Evolutionary conservation across 306 rosid genomes (phyloP), one percentile per base, ranked within the genome.

Genomic region (Trifolium pratense): DNA sequence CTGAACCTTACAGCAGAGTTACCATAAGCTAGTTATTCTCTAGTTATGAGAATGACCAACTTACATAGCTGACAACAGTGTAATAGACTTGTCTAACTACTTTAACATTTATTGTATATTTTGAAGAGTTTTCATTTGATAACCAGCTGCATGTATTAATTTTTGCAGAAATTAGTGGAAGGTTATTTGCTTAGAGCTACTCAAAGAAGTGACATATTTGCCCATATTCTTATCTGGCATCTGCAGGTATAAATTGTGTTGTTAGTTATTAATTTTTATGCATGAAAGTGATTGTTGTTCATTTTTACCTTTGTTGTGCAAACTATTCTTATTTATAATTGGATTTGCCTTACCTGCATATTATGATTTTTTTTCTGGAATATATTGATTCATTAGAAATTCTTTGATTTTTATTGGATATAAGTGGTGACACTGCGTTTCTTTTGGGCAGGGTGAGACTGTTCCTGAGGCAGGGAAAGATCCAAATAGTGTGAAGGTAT

Each of bases 111-210:
- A 5, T 43, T 17, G 58, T 68, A 62, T 69, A 61, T 64, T 67
- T 73, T 23, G 6, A 29, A 53, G 40, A 75, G 45, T 43, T 58
- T 39, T 61, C 29, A 15, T 20, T 65, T 71, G 16, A 43, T 69
- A 26, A 78, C 74, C 67, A 75, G 32, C 70, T 79, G 58, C 56
- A 20, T 80, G 18, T 11, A 34, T 82, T 77, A 13, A 59, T 53
- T 13, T 84, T 76, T 89, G 69, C 96, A 94, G 99, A 88, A 23
- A 72, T 84, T 94, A 77, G 99, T 94, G 4, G 96, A 94, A 85
- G 99, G 99, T 29, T 94, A 91, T 87, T 86, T 94, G 76, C 97
- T 94, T 16, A 91, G 99, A 87, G 97, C 95, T 83, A 81, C 97
- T 79, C 95, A 91, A 79, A 78, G 99, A 84, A 88, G 97, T 83